phyloP scores from a whole-genome alignment of 495 filamentous ascomycete species.

The Aspergillus leporis region DNA sequence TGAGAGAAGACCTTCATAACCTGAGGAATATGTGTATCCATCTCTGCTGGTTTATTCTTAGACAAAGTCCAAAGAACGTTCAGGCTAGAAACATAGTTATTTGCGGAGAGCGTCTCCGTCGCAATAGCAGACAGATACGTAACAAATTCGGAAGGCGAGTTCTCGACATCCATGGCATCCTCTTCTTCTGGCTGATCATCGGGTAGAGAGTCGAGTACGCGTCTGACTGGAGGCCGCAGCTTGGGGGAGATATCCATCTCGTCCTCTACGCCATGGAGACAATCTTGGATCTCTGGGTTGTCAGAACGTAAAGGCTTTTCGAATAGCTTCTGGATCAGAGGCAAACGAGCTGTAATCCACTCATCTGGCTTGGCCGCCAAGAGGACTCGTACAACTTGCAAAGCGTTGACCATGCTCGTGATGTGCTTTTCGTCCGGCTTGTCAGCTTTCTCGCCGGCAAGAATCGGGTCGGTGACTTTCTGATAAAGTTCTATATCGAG shows the following conservation, averaged over 20 bases:
- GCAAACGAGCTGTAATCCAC: slow-evolving; percentile 78
- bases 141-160: slow-evolving; percentile 73
- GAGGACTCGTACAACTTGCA: slow-evolving; percentile 87
- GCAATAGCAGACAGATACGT: slow-evolving; percentile 78
- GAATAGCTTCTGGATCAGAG: slow-evolving; percentile 78
- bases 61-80: slow-evolving; percentile 90
- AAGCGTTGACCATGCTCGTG: slow-evolving; percentile 84
- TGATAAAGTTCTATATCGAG: slow-evolving; percentile 88
- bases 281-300: slow-evolving; percentile 87
- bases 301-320: slow-evolving; percentile 89
- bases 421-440: slow-evolving; percentile 67
- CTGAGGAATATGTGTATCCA: slow-evolving; percentile 82
- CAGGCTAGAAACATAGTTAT: slow-evolving; percentile 80
- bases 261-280: slow-evolving; percentile 69
- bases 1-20: slow-evolving; percentile 91
- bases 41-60: slow-evolving; percentile 75
- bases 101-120: slow-evolving; percentile 73
- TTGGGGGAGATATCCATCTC: slow-evolving; percentile 60
- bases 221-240: slow-evolving; percentile 65
- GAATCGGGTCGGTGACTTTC: slow-evolving; percentile 80
- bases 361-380: slow-evolving; percentile 82
- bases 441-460: slow-evolving; percentile 68
- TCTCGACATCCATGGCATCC: slow-evolving; percentile 80
- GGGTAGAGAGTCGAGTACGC: slow-evolving; percentile 87
- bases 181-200: slow-evolving; percentile 86